phyloP scores from a whole-genome alignment of 176 grass and related monocot genomes.

The sorghum (Sorghum bicolor) region DNA sequence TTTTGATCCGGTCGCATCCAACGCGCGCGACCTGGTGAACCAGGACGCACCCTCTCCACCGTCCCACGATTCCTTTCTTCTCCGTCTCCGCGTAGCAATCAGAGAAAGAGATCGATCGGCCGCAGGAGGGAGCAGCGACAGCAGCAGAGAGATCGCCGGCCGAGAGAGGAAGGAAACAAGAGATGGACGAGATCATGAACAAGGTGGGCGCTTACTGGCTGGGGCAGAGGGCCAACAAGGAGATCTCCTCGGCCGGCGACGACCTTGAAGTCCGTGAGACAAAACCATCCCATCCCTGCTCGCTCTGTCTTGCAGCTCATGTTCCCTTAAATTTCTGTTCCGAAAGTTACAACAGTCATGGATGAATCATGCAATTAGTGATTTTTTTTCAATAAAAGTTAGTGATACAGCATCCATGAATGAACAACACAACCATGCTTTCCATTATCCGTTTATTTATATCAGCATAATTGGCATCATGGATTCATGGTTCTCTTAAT shows the following conservation, averaged over 20 bases:
- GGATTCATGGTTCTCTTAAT: too few species aligned
- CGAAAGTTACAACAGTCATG: not conserved
- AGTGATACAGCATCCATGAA: not conserved
- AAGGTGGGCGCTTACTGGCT: slow-evolving; percentile 75
- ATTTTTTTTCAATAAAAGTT: not conserved
- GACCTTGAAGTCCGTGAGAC: slow-evolving; percentile 56
- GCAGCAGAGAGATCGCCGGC: not conserved
- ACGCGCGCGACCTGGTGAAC: slow-evolving; percentile 3
- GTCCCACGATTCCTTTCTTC: slow-evolving; percentile 3
- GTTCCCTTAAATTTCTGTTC: not conserved
- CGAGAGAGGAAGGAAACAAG: not conserved
- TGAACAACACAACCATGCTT: not conserved
- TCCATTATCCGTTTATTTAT: not conserved
- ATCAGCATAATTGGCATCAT: not conserved
- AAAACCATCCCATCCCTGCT: not conserved
- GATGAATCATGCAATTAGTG: not conserved
- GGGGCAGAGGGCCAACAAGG: slow-evolving; percentile 60
- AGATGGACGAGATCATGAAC: slow-evolving; percentile 87
- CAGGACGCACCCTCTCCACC: not conserved
- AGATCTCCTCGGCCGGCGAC: slow-evolving; percentile 72
- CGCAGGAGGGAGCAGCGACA: not conserved
- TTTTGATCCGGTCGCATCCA: slow-evolving; percentile 37
- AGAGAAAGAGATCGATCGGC: too few species aligned
- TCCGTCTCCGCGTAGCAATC: not conserved
- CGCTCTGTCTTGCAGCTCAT: not conserved